phyloP scores from a whole-genome alignment of 1,284 basidiomycete species.

The Tilletia caries region DNA sequence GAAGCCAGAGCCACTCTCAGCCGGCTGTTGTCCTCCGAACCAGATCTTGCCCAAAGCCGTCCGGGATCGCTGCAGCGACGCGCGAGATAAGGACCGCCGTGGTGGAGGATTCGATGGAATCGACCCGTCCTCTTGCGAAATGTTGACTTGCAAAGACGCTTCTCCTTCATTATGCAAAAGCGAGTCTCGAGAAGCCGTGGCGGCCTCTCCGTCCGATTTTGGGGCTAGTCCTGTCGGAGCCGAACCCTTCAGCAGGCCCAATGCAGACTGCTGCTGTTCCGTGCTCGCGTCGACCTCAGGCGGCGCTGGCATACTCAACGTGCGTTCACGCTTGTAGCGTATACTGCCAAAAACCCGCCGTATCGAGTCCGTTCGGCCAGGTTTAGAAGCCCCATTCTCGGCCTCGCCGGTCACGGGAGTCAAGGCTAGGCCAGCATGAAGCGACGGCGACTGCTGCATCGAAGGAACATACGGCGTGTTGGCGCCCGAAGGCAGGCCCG shows the following conservation, averaged over 20 bases:
- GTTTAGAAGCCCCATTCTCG: neutral
- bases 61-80: constrained; percentile 5
- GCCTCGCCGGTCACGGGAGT: neutral
- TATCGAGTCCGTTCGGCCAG: constrained; percentile 6
- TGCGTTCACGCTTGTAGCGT: neutral
- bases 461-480: neutral
- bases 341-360: constrained; percentile 9
- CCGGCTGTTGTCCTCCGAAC: neutral
- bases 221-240: no score
- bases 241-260: no score
- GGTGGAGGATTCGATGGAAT: neutral
- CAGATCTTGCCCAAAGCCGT: constrained; percentile 11
- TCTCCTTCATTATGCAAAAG: no score
- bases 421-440: neutral
- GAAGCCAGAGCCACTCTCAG: neutral
- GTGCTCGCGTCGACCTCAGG: no score
- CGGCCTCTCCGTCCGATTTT: no score
- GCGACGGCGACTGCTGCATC: neutral
- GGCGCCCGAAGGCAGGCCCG: neutral
- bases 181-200: no score
- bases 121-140: neutral
- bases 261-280: no score
- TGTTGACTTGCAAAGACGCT: no score
- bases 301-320: neutral
- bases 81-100: neutral